phyloP scores from a whole-genome alignment of 805 yeast species.

The Candida jianshihensis region DNA sequence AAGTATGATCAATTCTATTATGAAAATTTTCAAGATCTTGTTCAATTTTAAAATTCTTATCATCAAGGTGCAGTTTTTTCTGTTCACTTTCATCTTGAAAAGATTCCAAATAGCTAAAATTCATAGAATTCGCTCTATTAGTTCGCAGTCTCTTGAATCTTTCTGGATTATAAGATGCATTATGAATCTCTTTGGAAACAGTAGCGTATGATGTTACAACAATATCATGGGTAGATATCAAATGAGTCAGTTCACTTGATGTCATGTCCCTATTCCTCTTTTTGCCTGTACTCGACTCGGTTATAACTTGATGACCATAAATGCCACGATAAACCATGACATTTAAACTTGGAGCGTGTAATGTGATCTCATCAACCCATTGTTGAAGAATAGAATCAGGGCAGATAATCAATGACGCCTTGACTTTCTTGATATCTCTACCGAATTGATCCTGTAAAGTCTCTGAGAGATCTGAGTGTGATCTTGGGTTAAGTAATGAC shows the following conservation, averaged over 20 bases:
- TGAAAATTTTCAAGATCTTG: conserved; percentile 6
- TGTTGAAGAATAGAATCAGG: conserved; percentile 81
- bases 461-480: conserved; percentile 11
- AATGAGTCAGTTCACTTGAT: conserved; percentile 38
- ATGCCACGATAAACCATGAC: conserved; percentile 62
- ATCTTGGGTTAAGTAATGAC: conserved; percentile 53
- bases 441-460: conserved; percentile 4
- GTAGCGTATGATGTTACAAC: conserved; percentile 74
- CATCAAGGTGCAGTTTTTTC: not conserved
- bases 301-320: not conserved
- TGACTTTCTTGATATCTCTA: conserved; percentile 34
- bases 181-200: conserved; percentile 68
- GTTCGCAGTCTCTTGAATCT: conserved; percentile 21
- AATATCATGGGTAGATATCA: conserved; percentile 58
- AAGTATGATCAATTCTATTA: conserved; percentile 45
- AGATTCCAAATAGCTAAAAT: conserved; percentile 1
- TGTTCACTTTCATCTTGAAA: not conserved
- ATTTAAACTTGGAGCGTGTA: conserved; percentile 53
- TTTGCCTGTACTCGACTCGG: not conserved
- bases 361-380: conserved; percentile 71
- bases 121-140: not conserved
- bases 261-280: conserved; percentile 26
- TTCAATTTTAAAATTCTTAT: conserved; percentile 7
- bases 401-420: conserved; percentile 75
- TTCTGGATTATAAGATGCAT: conserved; percentile 62